These are phyloP conservation scores for Hamigera avellanea DNA, from an alignment of 495 filamentous ascomycete genomes.

Conservation along the genomic window DNA sequence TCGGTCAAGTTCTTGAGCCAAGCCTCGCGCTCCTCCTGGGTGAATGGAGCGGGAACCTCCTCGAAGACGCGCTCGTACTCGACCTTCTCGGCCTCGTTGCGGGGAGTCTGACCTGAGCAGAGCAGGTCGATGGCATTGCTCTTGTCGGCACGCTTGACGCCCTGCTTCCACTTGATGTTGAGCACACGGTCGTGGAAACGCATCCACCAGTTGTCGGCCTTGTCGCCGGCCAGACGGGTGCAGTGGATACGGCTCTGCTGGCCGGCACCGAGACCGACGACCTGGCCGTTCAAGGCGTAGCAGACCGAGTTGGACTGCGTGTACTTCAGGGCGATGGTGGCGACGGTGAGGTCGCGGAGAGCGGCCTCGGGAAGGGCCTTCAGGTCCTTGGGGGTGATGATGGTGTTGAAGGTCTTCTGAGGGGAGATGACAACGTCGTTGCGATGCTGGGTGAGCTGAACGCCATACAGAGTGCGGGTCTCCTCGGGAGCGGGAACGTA, in stretches of 20 bases:
- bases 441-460: constrained; percentile 76
- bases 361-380: constrained; percentile 64
- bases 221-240: constrained; percentile 95
- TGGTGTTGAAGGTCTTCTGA: constrained; percentile 64
- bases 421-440: constrained; percentile 84
- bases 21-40: constrained; percentile 65
- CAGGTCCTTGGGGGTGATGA: constrained; percentile 75
- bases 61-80: constrained; percentile 86
- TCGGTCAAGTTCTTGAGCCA: constrained; percentile 73
- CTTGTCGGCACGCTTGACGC: constrained; percentile 91
- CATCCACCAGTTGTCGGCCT: constrained; percentile 99
- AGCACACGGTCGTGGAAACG: constrained; percentile 85
- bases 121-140: constrained; percentile 95
- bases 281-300: constrained; percentile 89
- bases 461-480: constrained; percentile 75
- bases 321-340: constrained; percentile 94
- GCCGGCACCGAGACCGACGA: constrained; percentile 88
- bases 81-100: constrained; percentile 64
- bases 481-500: constrained; percentile 70
- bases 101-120: constrained; percentile 77
- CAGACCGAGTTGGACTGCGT: constrained; percentile 98
- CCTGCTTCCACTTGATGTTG: constrained; percentile 89
- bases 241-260: constrained; percentile 98
- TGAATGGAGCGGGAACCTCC: constrained; percentile 76
- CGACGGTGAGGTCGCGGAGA: constrained; percentile 81